Base-by-base conservation (phyloP, 306 rosid genomes). In the Pterocarpus macrocarpus region DNA sequence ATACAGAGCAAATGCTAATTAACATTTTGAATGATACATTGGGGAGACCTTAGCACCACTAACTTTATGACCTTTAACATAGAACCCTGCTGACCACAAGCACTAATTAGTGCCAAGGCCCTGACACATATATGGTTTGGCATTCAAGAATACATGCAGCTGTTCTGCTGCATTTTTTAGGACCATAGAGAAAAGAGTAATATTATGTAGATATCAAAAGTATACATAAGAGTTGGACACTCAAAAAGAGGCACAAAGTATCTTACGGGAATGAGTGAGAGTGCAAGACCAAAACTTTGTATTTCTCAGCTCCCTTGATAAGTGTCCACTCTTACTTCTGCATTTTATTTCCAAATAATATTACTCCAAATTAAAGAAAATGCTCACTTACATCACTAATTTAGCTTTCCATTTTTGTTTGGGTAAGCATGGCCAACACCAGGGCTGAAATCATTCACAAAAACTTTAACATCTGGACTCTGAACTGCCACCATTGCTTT, bases 381-480 rank as follows among this genome's bases (percentile, higher is more conserved):
- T 22, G 28, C 28, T 22, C 28, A 22, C 28, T 22, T 22, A 22
- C 0, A 22, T 22, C 17, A 59, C 34, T 68, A 74, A 38, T 71
- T 76, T 38, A 28, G 55, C 7, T 44, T 33, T 73, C 73, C 78
- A 68, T 13, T 68, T 77, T 73, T 56, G 44, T 69, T 22, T 55
- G 41, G 43, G 62, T 64, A 17, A 64, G 9, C 69, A 55, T 89
- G 90, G 17, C 89, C 89, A 77, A 85, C 84, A 16, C 89, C 90
- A 11, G 89, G 90, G 72, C 87, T 22, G 59, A 80, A 66, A 38
- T 80, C 87, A 69, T 84, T 47, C 38, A 66, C 13, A 3, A 22
- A 79, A 67, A 63, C 62, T n/a, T 61, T 12, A 33, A 5, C 73
- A 32, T 45, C 55, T 4, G 79, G 74, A 11, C 82, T 83, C 15